phyloP scores from a whole-genome alignment of 140 eudicot genomes.

The Bidens hawaiensis region DNA sequence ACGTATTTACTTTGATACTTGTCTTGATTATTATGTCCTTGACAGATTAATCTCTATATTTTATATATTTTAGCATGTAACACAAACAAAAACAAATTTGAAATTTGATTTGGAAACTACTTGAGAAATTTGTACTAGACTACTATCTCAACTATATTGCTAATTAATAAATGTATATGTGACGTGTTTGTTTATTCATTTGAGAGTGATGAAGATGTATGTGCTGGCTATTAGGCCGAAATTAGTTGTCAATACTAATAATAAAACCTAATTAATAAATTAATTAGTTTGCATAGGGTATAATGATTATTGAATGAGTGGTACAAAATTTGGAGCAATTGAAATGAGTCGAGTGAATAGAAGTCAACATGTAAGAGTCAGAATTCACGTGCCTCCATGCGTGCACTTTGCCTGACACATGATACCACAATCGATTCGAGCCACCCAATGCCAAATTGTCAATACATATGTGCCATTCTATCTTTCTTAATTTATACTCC shows the following conservation, averaged over 20 bases:
- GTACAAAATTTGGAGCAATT: neutral
- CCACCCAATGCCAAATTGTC: neutral
- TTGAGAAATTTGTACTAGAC: no score
- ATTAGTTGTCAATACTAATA: slow-evolving; percentile 26
- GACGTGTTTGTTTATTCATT: neutral
- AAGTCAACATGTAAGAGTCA: slow-evolving; percentile 21
- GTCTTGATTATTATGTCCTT: no score
- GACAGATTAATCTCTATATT: no score
- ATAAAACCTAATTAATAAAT: neutral
- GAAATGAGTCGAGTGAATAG: neutral
- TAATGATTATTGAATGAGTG: neutral
- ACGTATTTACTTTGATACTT: no score
- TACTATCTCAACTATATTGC: neutral
- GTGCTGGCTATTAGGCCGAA: slow-evolving; percentile 15
- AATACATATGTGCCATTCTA: no score
- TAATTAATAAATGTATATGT: neutral
- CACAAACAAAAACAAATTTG: no score
- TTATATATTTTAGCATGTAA: no score
- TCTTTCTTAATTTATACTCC: no score
- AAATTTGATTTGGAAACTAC: no score
- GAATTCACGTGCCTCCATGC: slow-evolving; percentile 24
- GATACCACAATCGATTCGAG: slow-evolving; percentile 11
- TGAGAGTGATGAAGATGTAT: slow-evolving; percentile 2
- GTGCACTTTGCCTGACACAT: slow-evolving; percentile 24
- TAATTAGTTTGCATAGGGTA: neutral